Conservation (phyloP, 495 filamentous ascomycete species). For the Aspergillus affinis region DNA sequence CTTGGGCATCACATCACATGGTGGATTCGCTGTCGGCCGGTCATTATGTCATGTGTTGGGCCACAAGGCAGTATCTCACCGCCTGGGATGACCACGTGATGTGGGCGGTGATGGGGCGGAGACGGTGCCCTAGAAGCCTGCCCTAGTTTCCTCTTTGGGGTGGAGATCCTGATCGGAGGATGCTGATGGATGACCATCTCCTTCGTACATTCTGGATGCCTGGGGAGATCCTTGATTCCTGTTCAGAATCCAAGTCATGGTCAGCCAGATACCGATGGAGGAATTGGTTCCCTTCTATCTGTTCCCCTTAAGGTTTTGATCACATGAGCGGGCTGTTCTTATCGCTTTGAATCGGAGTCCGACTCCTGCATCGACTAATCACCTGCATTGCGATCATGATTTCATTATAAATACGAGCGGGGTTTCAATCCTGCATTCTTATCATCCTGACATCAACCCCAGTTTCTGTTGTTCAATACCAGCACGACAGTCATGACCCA, state of each 20-base stretch:
- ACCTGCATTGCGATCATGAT: neutral
- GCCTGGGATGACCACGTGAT: too few species aligned
- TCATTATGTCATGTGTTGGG: neutral
- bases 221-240: too few species aligned
- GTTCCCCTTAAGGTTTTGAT: neutral
- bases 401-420: neutral
- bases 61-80: neutral
- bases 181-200: too few species aligned
- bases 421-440: neutral
- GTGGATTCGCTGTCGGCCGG: too few species aligned
- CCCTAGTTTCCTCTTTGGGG: neutral
- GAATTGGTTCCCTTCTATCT: neutral
- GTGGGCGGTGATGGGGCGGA: too few species aligned
- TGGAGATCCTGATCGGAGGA: too few species aligned
- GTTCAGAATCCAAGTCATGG: too few species aligned
- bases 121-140: neutral
- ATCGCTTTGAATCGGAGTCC: neutral
- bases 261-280: too few species aligned
- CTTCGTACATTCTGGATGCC: too few species aligned
- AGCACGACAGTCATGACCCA: conserved; percentile 27
- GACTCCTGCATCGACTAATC: neutral
- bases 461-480: neutral
- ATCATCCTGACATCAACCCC: too few species aligned
- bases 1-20: neutral
- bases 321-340: neutral